A percentile compares a stretch with the other conserved stretches of the same genome.
These are phyloP conservation scores for Hippophae rhamnoides DNA, from an alignment of 306 rosid species.

Conservation along the genomic window DNA sequence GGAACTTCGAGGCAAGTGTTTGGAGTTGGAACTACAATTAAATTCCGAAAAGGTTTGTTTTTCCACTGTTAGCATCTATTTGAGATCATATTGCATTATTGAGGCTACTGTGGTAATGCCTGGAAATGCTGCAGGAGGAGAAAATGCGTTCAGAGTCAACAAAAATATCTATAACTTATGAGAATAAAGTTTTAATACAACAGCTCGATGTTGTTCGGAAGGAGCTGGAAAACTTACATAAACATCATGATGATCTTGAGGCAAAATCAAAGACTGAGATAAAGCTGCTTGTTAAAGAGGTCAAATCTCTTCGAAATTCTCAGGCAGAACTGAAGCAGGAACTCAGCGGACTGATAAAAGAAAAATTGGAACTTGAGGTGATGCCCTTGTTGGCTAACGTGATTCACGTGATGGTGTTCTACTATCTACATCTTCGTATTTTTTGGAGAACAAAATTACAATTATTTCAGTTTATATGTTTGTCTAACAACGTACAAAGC, in stretches of 20 bases:
- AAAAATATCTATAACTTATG: constrained; percentile 47
- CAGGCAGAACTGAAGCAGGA: constrained; percentile 76
- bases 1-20: constrained; percentile 61
- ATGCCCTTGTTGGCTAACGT: not conserved
- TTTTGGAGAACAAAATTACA: not conserved
- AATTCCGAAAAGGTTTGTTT: constrained; percentile 56
- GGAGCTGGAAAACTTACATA: constrained; percentile 57
- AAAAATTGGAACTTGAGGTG: constrained; percentile 79
- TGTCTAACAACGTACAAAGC: too few species aligned
- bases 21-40: constrained; percentile 57
- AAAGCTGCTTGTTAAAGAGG: constrained; percentile 75
- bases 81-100: constrained; percentile 17
- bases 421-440: not conserved
- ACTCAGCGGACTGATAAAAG: constrained; percentile 57
- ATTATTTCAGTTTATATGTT: too few species aligned
- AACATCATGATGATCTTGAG: constrained; percentile 62
- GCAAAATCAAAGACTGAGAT: constrained; percentile 73
- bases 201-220: constrained; percentile 58
- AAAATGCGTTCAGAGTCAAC: constrained; percentile 50
- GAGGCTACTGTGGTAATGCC: constrained; percentile 9
- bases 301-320: constrained; percentile 71
- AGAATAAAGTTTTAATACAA: constrained; percentile 58
- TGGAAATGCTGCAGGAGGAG: constrained; percentile 54
- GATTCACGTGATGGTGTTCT: not conserved
- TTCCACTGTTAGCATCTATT: constrained; percentile 16